A percentile compares a stretch with the other conserved stretches of the same genome.
Evolutionary conservation across 768 basidiomycete species (phyloP).

Genomic region (Udeniomyces megalosporus): DNA sequence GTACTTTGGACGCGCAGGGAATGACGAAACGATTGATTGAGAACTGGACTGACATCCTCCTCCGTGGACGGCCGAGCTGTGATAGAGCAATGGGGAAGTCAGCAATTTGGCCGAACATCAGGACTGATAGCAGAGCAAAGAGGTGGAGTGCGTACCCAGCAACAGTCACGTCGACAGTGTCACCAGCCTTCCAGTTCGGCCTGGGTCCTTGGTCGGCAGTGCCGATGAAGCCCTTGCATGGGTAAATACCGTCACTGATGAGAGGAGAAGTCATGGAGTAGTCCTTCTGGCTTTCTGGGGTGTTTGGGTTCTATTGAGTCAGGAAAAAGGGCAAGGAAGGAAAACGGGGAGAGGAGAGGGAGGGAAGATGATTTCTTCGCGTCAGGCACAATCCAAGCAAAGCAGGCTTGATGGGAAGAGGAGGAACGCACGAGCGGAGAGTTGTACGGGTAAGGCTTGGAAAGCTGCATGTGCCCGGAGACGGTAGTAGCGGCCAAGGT

Average conservation of each 20-base stretch:
- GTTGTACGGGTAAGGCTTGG: conserved; percentile 16
- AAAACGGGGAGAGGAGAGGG: background rate
- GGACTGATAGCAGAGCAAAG: too few relatives aligned
- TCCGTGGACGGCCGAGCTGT: conserved; percentile 25
- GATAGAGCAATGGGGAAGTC: too few relatives aligned
- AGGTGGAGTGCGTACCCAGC: conserved; percentile 13
- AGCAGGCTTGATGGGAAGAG: background rate
- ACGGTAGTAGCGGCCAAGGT: too few relatives aligned
- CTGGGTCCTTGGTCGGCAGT: conserved; percentile 19
- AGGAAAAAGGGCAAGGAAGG: background rate
- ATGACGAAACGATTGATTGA: too few relatives aligned
- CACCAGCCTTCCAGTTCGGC: conserved; percentile 25
- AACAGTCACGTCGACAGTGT: conserved; percentile 22
- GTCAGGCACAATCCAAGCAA: too few relatives aligned
- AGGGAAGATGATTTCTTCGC: background rate
- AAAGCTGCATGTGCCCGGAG: conserved; percentile 19
- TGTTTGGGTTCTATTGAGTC: conserved; percentile 19
- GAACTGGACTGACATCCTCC: conserved; percentile 26
- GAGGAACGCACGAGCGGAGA: conserved; percentile 11
- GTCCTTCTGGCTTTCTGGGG: conserved; percentile 23
- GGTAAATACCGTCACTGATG: conserved; percentile 25
- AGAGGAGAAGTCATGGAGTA: conserved; percentile 29
- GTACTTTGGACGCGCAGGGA: background rate
- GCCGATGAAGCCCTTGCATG: conserved; percentile 28
- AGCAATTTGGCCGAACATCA: too few relatives aligned